Conservation (phyloP, 2,329 filamentous ascomycete genomes). For the Aspergillus ochraceoroseus region DNA sequence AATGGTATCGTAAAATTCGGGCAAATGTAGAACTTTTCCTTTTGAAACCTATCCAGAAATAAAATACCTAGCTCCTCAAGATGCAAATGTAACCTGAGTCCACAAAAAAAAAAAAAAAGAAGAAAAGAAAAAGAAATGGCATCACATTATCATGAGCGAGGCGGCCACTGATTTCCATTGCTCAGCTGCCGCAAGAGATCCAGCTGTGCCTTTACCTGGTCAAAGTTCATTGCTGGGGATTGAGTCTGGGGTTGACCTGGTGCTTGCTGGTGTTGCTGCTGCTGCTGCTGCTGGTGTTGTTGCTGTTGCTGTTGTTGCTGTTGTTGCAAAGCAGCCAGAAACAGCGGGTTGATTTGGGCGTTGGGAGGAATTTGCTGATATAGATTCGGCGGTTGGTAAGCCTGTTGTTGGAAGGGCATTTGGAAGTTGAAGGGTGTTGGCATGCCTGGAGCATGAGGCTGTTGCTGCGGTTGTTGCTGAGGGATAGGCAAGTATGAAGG, state of each 20-base stretch:
- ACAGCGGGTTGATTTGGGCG: slow-evolving; percentile 55
- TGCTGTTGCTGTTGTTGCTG: slow-evolving; percentile 39
- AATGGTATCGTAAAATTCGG: slow-evolving; percentile 7
- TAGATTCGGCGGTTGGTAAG: slow-evolving; percentile 43
- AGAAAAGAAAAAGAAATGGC: slow-evolving; percentile 6
- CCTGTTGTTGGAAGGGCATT: slow-evolving; percentile 39
- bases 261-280: slow-evolving; percentile 26
- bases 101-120: slow-evolving; percentile 13
- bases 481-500: slow-evolving; percentile 24
- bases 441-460: slow-evolving; percentile 26
- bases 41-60: slow-evolving; percentile 12
- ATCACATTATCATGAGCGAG: slow-evolving; percentile 23
- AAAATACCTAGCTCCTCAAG: slow-evolving; percentile 1
- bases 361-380: slow-evolving; percentile 39
- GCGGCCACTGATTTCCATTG: slow-evolving; percentile 32
- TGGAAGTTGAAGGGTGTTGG: slow-evolving; percentile 37
- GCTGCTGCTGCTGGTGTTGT: slow-evolving; percentile 22
- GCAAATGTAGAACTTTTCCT: slow-evolving; percentile 13
- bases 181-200: slow-evolving; percentile 39
- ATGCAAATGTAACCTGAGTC: slow-evolving; percentile 11
- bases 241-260: slow-evolving; percentile 26
- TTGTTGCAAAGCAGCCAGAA: slow-evolving; percentile 49
- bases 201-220: slow-evolving; percentile 41
- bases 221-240: slow-evolving; percentile 35
- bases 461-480: slow-evolving; percentile 34